phyloP scores from a whole-genome alignment of 192 early-diverging fungal genomes.

The Backusella luteola region DNA sequence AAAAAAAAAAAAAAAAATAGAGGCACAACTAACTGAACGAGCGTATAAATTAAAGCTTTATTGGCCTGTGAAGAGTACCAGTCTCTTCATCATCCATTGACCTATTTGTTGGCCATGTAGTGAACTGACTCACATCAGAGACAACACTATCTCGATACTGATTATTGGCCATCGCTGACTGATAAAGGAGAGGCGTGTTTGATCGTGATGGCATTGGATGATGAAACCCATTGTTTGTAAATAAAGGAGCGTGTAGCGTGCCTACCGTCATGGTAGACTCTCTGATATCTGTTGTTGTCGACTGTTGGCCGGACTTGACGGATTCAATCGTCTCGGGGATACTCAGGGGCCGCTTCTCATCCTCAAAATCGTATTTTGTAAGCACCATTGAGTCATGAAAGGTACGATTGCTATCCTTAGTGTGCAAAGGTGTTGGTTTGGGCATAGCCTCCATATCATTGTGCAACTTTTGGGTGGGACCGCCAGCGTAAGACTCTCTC shows the following conservation, averaged over 20 bases:
- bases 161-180: neutral
- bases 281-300: neutral
- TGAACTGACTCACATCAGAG: neutral
- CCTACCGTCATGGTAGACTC: neutral
- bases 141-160: neutral
- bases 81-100: neutral
- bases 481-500: constrained; percentile 20
- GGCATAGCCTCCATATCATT: neutral
- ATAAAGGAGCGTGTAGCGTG: neutral
- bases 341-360: neutral
- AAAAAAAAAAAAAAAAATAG: neutral
- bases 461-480: neutral
- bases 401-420: neutral
- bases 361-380: neutral
- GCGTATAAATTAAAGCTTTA: neutral
- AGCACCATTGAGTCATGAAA: constrained; percentile 8
- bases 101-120: neutral
- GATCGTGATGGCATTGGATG: neutral
- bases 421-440: neutral
- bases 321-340: neutral
- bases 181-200: neutral
- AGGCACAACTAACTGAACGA: neutral
- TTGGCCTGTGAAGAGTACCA: neutral
- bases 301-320: no score
- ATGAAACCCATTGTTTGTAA: neutral